Percentiles rank a stretch among this genome's conserved stretches.
These are phyloP conservation scores for Hyaloscypha hepaticicola DNA, from an alignment of 495 filamentous ascomycete genomes.

Conservation along the genomic window DNA sequence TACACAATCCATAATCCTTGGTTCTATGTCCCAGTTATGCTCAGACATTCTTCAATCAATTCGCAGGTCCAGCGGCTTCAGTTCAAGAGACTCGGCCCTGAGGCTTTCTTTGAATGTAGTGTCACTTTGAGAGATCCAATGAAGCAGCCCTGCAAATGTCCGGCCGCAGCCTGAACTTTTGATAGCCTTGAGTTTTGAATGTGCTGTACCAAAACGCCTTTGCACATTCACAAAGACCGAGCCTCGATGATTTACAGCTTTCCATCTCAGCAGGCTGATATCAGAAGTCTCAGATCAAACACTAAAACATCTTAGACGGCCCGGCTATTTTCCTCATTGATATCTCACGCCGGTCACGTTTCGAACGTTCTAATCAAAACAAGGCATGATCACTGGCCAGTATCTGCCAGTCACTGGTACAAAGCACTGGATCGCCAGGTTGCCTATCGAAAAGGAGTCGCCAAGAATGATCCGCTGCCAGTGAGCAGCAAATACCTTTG, in stretches of 20 bases:
- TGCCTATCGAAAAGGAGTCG: not conserved
- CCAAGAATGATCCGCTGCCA: not conserved
- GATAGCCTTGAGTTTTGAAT: not conserved
- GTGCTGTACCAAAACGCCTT: not conserved
- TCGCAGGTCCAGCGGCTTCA: not conserved
- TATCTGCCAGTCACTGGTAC: not conserved
- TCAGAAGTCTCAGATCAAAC: not conserved
- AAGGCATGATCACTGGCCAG: not conserved
- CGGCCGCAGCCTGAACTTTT: not conserved
- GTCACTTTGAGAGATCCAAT: not conserved
- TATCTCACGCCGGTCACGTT: not conserved
- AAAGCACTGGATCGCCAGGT: not conserved
- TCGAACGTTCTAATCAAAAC: not conserved
- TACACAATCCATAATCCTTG: not conserved
- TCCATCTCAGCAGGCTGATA: not conserved
- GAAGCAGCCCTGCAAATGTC: not conserved
- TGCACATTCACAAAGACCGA: not conserved
- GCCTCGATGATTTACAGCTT: not conserved
- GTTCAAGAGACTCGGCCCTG: not conserved
- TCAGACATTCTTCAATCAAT: not conserved
- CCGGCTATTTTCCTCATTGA: not conserved
- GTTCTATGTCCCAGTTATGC: not conserved
- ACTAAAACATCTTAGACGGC: not conserved
- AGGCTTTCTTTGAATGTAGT: not conserved
- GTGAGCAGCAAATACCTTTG: not conserved